Percentiles rank a stretch among this genome's conserved stretches.
Evolutionary conservation across 2,329 filamentous ascomycete species (phyloP).

Genomic region (Xylaria sp.): DNA sequence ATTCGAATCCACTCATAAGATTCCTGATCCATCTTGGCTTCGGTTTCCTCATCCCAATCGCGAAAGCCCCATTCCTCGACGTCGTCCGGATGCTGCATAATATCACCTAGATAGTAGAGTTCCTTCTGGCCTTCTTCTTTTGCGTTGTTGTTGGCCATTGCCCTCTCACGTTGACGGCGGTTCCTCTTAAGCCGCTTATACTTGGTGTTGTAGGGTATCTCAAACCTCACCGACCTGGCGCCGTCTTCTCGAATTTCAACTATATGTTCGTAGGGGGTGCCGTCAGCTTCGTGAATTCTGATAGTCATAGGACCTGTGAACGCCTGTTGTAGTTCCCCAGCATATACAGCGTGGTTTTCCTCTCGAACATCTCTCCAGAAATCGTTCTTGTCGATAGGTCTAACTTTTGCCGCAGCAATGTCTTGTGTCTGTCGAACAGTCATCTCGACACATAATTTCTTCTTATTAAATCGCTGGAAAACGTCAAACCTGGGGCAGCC

Average conservation of each 20-base stretch:
- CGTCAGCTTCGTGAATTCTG: slow-evolving; percentile 95
- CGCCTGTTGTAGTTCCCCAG: slow-evolving; percentile 72
- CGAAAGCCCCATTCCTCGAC: slow-evolving; percentile 80
- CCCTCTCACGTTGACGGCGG: slow-evolving; percentile 65
- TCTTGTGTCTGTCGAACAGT: slow-evolving; percentile 78
- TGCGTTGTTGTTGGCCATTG: slow-evolving; percentile 46
- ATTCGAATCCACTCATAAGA: slow-evolving; percentile 99
- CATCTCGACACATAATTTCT: slow-evolving; percentile 93
- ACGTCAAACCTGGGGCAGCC: slow-evolving; percentile 90
- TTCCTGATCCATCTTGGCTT: slow-evolving; percentile 90
- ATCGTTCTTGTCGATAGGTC: slow-evolving; percentile 67
- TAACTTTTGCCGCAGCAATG: slow-evolving; percentile 52
- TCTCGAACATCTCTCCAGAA: slow-evolving; percentile 90
- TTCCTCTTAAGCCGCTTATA: slow-evolving; percentile 96
- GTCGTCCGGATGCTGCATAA: slow-evolving; percentile 83
- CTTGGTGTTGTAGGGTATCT: slow-evolving; percentile 98
- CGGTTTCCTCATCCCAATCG: slow-evolving; percentile 89
- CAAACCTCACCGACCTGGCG: slow-evolving; percentile 76
- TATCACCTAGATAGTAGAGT: slow-evolving; percentile 90
- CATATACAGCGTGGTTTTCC: slow-evolving; percentile 70
- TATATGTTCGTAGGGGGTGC: slow-evolving; percentile 97
- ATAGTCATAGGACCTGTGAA: slow-evolving; percentile 98
- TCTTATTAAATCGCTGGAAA: slow-evolving; percentile 94
- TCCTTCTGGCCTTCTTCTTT: slow-evolving; percentile 71
- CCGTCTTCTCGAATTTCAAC: slow-evolving; percentile 89